phyloP scores from a whole-genome alignment of 805 yeast species.

The Candida caryicola region DNA sequence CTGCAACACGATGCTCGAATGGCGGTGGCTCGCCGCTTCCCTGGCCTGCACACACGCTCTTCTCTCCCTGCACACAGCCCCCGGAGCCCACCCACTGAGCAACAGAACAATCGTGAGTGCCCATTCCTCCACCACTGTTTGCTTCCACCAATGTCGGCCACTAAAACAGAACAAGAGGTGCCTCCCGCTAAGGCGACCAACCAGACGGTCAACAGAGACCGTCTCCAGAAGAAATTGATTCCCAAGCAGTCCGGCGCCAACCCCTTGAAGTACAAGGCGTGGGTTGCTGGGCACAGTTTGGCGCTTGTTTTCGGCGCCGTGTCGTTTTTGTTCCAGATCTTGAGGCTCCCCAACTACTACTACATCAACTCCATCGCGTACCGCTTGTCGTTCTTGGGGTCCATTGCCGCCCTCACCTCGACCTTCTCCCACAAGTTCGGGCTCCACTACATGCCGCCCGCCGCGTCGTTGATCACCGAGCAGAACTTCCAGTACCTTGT shows the following conservation, averaged over 20 bases:
- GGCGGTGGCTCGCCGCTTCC: too few relatives aligned
- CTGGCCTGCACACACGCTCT: too few relatives aligned
- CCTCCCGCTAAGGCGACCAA: constrained; percentile 1
- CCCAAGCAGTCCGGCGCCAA: constrained; percentile 26
- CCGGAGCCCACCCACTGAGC: not conserved
- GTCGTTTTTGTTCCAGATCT: constrained; percentile 33
- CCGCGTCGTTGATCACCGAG: constrained; percentile 62
- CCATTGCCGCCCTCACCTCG: constrained; percentile 48
- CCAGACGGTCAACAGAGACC: constrained; percentile 14
- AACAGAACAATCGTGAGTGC: not conserved
- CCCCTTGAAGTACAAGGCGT: constrained; percentile 45
- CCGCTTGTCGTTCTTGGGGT: constrained; percentile 56
- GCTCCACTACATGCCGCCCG: constrained; percentile 53
- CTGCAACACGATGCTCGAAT: too few relatives aligned
- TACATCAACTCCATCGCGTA: constrained; percentile 52
- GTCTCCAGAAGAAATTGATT: constrained; percentile 27
- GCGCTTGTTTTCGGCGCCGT: constrained; percentile 47
- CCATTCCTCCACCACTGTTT: not conserved
- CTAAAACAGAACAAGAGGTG: not conserved
- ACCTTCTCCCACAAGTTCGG: constrained; percentile 61
- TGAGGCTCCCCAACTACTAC: constrained; percentile 37
- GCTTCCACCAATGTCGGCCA: not conserved
- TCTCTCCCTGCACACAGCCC: not conserved
- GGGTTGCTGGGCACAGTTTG: constrained; percentile 57
- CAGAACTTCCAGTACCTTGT: constrained; percentile 71